These are phyloP conservation scores for Gossypium rotundifolium DNA, from an alignment of 345 rosid genomes.

Conservation along the genomic window DNA sequence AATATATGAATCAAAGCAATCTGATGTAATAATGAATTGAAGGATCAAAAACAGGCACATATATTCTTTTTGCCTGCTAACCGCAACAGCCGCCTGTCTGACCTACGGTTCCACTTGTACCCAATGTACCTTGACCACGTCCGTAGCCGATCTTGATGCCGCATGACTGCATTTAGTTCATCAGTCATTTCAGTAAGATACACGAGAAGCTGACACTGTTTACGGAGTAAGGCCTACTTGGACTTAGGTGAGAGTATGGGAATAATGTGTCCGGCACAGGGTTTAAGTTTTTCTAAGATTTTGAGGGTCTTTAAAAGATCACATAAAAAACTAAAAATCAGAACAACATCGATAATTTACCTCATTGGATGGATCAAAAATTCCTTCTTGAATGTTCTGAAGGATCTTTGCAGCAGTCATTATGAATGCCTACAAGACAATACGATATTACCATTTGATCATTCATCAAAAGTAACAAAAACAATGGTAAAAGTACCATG, in stretches of 20 bases:
- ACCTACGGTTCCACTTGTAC: constrained; percentile 61
- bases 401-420: constrained; percentile 87
- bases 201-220: too few relatives aligned
- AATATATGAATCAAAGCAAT: neutral
- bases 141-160: constrained; percentile 92
- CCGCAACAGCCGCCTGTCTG: constrained; percentile 82
- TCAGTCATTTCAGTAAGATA: too few relatives aligned
- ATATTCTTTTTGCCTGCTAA: constrained; percentile 9
- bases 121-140: constrained; percentile 63
- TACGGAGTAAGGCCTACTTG: too few relatives aligned
- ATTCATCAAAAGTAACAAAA: neutral
- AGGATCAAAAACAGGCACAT: neutral
- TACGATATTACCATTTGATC: neutral
- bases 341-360: constrained; percentile 20
- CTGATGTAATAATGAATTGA: constrained; percentile 11
- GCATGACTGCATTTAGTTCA: constrained; percentile 42
- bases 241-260: too few relatives aligned
- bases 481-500: neutral
- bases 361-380: constrained; percentile 86
- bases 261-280: too few relatives aligned
- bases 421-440: constrained; percentile 65
- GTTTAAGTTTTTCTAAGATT: too few relatives aligned
- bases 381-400: constrained; percentile 83
- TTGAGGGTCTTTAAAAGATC: too few relatives aligned
- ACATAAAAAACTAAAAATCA: too few relatives aligned